Percentiles rank a stretch among this genome's conserved stretches.
Evolutionary conservation across 345 rosid species (phyloP).

Genomic region (Isatis tinctoria): DNA sequence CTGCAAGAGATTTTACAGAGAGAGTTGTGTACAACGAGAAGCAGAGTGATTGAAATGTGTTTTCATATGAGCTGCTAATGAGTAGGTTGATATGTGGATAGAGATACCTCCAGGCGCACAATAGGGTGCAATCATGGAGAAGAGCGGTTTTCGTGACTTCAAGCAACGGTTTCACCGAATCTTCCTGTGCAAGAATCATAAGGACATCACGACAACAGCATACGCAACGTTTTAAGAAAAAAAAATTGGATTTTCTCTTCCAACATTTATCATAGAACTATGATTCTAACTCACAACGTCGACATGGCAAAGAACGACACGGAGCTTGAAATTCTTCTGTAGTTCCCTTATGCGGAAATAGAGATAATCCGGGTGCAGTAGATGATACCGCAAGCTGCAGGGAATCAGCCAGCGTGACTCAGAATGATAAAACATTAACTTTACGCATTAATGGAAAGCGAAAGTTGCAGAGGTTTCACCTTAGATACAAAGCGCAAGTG

Average conservation of each 20-base stretch:
- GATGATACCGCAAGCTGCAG: slow-evolving; percentile 86
- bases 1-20: slow-evolving; percentile 32
- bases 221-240: background rate
- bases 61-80: background rate
- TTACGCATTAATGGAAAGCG: background rate
- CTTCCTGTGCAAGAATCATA: slow-evolving; percentile 51
- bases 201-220: background rate
- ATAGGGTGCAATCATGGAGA: slow-evolving; percentile 85
- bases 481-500: slow-evolving; percentile 82
- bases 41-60: background rate
- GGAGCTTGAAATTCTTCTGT: slow-evolving; percentile 81
- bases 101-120: slow-evolving; percentile 82
- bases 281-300: slow-evolving; percentile 63
- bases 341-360: slow-evolving; percentile 89
- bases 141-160: slow-evolving; percentile 77
- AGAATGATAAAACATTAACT: background rate
- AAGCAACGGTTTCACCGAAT: slow-evolving; percentile 71
- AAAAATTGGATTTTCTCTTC: background rate
- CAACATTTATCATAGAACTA: background rate
- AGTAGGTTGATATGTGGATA: background rate
- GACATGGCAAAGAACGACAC: slow-evolving; percentile 82
- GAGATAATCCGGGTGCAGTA: slow-evolving; percentile 86
- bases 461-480: slow-evolving; percentile 38
- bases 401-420: background rate
- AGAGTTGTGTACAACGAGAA: background rate